These are phyloP conservation scores for Ustilago esculenta DNA, from an alignment of 1,284 basidiomycete genomes.

Conservation along the genomic window DNA sequence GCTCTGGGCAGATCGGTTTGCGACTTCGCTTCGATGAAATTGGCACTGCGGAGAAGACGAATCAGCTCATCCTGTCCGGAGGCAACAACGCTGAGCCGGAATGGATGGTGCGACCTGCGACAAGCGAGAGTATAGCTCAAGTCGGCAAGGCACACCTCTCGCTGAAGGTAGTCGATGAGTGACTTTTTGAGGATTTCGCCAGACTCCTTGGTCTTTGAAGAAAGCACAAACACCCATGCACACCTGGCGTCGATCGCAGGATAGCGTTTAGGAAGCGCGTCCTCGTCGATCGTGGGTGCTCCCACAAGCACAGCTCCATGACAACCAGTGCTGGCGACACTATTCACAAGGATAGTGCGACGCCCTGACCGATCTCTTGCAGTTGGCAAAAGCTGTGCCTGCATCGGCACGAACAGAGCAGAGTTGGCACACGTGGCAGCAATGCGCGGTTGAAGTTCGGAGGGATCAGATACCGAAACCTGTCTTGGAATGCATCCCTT, in stretches of 20 bases:
- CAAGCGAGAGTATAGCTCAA: slow-evolving; percentile 42
- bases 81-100: slow-evolving; percentile 34
- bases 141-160: slow-evolving; percentile 28
- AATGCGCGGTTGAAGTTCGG: slow-evolving; percentile 30
- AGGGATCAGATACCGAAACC: slow-evolving; percentile 9
- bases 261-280: not conserved
- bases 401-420: slow-evolving; percentile 20
- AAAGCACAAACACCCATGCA: slow-evolving; percentile 29
- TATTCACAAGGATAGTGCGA: slow-evolving; percentile 37
- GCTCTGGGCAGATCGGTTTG: slow-evolving; percentile 9
- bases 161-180: slow-evolving; percentile 37
- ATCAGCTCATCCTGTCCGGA: slow-evolving; percentile 36
- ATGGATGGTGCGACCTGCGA: slow-evolving; percentile 37
- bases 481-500: slow-evolving; percentile 32
- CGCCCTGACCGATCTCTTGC: not conserved
- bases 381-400: slow-evolving; percentile 16
- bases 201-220: slow-evolving; percentile 38
- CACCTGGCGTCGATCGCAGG: not conserved
- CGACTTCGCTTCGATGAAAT: slow-evolving; percentile 15
- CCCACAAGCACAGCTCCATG: slow-evolving; percentile 35
- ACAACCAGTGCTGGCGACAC: slow-evolving; percentile 26
- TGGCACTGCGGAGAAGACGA: slow-evolving; percentile 12
- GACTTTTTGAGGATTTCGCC: slow-evolving; percentile 25
- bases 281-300: slow-evolving; percentile 4
- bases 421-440: slow-evolving; percentile 8